Conservation (phyloP, 257 asterid species). For the Craterostigma plantagineum region DNA sequence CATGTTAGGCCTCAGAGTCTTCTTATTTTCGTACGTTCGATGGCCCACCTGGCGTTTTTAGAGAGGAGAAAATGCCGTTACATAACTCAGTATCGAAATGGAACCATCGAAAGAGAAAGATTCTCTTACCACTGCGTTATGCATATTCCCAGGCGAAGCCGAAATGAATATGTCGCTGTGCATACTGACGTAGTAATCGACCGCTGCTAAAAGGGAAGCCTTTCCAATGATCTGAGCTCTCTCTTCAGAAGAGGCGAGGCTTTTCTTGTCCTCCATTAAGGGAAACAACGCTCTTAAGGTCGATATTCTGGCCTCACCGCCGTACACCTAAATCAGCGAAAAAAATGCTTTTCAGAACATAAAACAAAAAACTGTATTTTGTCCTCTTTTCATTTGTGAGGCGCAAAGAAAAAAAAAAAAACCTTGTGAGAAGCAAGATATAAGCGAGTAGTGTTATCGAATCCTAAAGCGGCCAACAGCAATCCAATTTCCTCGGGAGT, state of each 20-base stretch:
- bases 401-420: too few relatives aligned
- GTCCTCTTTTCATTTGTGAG: not conserved
- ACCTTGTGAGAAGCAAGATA: constrained; percentile 99
- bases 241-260: constrained; percentile 81
- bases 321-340: constrained; percentile 46
- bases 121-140: constrained; percentile 71
- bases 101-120: too few relatives aligned
- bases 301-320: constrained; percentile 87
- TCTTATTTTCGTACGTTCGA: constrained; percentile 52
- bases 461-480: constrained; percentile 90
- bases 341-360: too few relatives aligned
- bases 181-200: constrained; percentile 89
- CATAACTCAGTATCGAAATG: too few relatives aligned
- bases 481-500: constrained; percentile 98
- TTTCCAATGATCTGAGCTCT: constrained; percentile 67
- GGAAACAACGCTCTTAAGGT: constrained; percentile 61
- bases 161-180: constrained; percentile 85
- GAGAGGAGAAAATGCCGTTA: too few relatives aligned
- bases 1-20: constrained; percentile 94
- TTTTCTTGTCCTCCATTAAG: constrained; percentile 77
- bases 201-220: constrained; percentile 91
- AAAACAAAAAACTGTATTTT: too few relatives aligned
- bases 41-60: constrained; percentile 93
- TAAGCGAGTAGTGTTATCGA: constrained; percentile 72
- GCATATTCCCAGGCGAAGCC: constrained; percentile 99